phyloP scores from a whole-genome alignment of 805 yeast genomes.

The Saccharomycopsis lassenensis region DNA sequence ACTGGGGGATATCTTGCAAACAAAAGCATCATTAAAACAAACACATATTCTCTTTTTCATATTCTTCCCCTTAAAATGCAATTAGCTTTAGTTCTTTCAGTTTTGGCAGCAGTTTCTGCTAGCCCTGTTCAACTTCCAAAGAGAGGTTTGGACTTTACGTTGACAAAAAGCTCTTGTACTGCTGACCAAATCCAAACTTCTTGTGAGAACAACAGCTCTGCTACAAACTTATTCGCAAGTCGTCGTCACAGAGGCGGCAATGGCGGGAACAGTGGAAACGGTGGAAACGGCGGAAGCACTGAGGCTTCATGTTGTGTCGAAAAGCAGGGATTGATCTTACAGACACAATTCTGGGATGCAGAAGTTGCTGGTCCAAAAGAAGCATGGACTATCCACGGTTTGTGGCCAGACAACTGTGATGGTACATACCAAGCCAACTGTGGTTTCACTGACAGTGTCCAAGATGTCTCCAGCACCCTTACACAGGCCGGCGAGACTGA shows the following conservation, averaged over 20 bases:
- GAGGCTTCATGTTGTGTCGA: constrained; percentile 16
- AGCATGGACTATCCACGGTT: constrained; percentile 70
- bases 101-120: no score
- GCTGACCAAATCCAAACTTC: not conserved
- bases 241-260: not conserved
- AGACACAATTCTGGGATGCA: constrained; percentile 92
- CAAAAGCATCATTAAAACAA: no score
- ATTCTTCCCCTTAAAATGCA: no score
- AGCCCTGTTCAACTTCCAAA: not conserved
- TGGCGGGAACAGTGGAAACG: not conserved
- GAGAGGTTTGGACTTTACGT: not conserved
- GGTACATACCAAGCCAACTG: constrained; percentile 78
- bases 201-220: not conserved
- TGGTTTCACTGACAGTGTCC: constrained; percentile 25
- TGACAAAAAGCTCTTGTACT: not conserved
- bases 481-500: constrained; percentile 11
- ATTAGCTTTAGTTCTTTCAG: no score
- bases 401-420: constrained; percentile 84
- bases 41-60: no score
- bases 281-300: no score
- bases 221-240: not conserved
- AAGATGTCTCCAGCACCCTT: constrained; percentile 1
- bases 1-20: no score
- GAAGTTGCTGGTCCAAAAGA: constrained; percentile 56
- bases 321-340: constrained; percentile 51